Percentiles rank a stretch among this genome's conserved stretches.
phyloP scores from a whole-genome alignment of 2,329 filamentous ascomycete species.

The Didymella pomorum region DNA sequence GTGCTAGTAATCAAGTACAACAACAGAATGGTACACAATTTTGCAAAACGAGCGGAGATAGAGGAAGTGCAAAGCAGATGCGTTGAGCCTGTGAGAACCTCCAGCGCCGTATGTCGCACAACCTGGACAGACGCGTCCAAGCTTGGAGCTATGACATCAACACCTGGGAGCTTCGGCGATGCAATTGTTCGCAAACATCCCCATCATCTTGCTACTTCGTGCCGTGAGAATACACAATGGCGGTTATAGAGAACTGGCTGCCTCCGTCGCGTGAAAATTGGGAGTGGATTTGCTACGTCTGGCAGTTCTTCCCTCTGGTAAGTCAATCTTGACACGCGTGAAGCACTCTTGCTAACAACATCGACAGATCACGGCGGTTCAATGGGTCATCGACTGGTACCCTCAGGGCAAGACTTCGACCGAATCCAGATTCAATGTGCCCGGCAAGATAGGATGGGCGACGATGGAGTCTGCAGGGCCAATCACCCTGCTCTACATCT shows the following conservation, averaged over 20 bases:
- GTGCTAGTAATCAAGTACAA: not conserved
- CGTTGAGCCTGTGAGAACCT: not conserved
- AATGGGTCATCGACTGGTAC: conserved; percentile 80
- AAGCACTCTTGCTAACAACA: not conserved
- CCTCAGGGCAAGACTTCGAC: conserved; percentile 92
- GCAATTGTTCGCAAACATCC: conserved; percentile 1
- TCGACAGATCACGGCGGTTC: conserved; percentile 71
- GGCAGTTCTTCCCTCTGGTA: conserved; percentile 62
- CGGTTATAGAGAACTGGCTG: conserved; percentile 54
- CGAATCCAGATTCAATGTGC: conserved; percentile 78
- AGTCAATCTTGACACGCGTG: conserved; percentile 20
- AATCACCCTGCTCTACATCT: conserved; percentile 78
- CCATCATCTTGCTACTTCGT: not conserved
- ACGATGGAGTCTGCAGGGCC: conserved; percentile 87
- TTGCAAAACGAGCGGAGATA: not conserved
- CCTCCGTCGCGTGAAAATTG: conserved; percentile 61
- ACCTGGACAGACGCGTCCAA: conserved; percentile 8
- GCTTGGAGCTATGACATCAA: conserved; percentile 15
- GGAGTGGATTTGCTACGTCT: conserved; percentile 55
- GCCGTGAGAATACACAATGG: conserved; percentile 41
- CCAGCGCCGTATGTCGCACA: not conserved
- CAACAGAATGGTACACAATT: not conserved
- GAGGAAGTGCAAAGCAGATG: not conserved
- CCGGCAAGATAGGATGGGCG: conserved; percentile 86
- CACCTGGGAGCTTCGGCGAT: conserved; percentile 5